phyloP scores from a whole-genome alignment of 106 monocot genomes.

The Platanthera guangdongensis region DNA sequence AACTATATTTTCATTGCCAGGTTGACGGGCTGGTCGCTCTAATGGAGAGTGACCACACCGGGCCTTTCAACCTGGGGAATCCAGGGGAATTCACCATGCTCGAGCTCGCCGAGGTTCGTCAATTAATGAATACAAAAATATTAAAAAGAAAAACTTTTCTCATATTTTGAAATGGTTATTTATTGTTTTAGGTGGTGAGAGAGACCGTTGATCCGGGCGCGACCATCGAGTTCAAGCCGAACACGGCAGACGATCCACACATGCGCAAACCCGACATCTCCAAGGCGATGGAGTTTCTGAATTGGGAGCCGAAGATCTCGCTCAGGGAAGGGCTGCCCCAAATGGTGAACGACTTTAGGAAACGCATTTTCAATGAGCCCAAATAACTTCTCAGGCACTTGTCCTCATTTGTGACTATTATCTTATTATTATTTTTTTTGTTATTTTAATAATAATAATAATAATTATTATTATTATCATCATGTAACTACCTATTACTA shows the following conservation, averaged over 20 bases:
- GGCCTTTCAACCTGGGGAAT: constrained; percentile 65
- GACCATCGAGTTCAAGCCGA: constrained; percentile 65
- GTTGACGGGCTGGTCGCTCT: constrained; percentile 59
- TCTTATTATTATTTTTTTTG: too few relatives aligned
- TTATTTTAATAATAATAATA: too few relatives aligned
- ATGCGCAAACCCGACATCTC: constrained; percentile 83
- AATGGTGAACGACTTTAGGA: constrained; percentile 77
- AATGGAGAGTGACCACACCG: constrained; percentile 66
- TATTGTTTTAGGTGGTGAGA: constrained; percentile 46
- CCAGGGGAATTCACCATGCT: constrained; percentile 74
- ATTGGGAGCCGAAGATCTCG: constrained; percentile 80
- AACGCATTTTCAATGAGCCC: constrained; percentile 35
- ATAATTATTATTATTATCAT: too few relatives aligned
- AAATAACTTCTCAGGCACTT: background rate
- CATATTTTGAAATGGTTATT: background rate
- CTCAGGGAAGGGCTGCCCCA: constrained; percentile 63
- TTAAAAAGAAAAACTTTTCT: background rate
- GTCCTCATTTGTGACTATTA: too few relatives aligned
- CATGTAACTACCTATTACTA: too few relatives aligned
- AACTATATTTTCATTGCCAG: constrained; percentile 15
- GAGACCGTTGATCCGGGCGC: constrained; percentile 68
- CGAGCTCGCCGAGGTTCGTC: constrained; percentile 75
- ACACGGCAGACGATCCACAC: constrained; percentile 85
- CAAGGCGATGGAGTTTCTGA: constrained; percentile 62
- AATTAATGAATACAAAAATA: background rate